phyloP scores from a whole-genome alignment of 176 grass and related monocot species.

The Lolium perenne region DNA sequence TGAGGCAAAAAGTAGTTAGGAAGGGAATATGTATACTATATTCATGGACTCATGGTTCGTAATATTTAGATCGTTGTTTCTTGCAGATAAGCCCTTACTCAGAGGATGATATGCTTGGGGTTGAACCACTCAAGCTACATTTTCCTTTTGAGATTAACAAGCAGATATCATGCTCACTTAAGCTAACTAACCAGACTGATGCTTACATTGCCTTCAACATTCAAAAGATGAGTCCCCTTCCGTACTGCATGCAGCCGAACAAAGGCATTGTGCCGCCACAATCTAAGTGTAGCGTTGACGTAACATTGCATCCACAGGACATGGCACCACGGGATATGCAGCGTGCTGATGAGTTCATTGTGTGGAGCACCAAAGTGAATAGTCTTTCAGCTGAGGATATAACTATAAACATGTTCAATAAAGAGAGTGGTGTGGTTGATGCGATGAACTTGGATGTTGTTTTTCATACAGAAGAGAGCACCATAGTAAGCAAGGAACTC shows the following conservation, averaged over 20 bases:
- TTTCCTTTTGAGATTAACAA: not conserved
- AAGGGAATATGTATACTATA: not conserved
- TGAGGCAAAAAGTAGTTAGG: not conserved
- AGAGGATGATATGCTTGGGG: not conserved
- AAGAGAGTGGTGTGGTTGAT: not conserved
- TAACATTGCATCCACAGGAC: constrained; percentile 17
- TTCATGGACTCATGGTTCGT: not conserved
- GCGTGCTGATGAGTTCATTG: not conserved
- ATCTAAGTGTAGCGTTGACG: not conserved
- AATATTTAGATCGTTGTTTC: not conserved
- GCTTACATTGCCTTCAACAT: not conserved
- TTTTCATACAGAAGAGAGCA: not conserved
- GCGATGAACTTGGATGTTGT: not conserved
- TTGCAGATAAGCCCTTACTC: not conserved
- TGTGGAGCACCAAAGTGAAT: not conserved
- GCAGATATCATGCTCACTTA: not conserved
- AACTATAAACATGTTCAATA: not conserved
- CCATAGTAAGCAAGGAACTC: not conserved
- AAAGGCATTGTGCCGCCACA: not conserved
- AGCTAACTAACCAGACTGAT: not conserved
- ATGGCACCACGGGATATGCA: not conserved
- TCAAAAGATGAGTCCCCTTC: not conserved
- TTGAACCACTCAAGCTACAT: not conserved
- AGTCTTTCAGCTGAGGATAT: not conserved
- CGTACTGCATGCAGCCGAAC: not conserved